Percentiles rank a stretch among this genome's conserved stretches.
Evolutionary conservation across 495 filamentous ascomycete species (phyloP).

Genomic region (Daldinia grandis): DNA sequence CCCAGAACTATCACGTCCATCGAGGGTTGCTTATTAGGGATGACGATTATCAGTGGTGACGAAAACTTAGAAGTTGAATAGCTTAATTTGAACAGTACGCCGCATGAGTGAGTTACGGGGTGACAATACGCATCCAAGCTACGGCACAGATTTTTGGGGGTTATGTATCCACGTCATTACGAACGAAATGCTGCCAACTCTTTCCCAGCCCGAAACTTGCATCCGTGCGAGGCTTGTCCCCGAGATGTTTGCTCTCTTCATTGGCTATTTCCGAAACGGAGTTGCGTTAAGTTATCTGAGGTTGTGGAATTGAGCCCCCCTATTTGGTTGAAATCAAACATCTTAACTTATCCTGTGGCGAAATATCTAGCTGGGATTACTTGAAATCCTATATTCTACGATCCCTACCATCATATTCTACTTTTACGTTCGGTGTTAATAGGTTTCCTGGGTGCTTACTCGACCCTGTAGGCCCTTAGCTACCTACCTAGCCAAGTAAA

Average conservation of each 20-base stretch:
- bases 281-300: conserved; percentile 30
- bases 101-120: conserved; percentile 15
- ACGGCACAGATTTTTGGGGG: neutral
- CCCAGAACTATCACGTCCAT: neutral
- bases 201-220: conserved; percentile 32
- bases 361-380: conserved; percentile 6
- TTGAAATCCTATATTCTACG: neutral
- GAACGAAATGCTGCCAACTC: neutral
- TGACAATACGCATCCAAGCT: conserved; percentile 11
- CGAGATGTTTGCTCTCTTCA: conserved; percentile 8
- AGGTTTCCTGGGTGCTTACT: neutral
- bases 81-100: conserved; percentile 28
- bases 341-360: conserved; percentile 9
- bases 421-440: neutral
- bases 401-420: neutral
- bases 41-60: neutral
- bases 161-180: conserved; percentile 13
- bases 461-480: neutral
- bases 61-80: conserved; percentile 30
- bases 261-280: conserved; percentile 17
- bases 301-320: conserved; percentile 32
- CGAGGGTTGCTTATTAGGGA: conserved; percentile 11
- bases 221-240: conserved; percentile 13
- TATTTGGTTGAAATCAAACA: conserved; percentile 14
- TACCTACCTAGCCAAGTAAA: neutral